Base-by-base conservation (phyloP, 805 yeast genomes). In the Scheffersomyces coipomensis region DNA sequence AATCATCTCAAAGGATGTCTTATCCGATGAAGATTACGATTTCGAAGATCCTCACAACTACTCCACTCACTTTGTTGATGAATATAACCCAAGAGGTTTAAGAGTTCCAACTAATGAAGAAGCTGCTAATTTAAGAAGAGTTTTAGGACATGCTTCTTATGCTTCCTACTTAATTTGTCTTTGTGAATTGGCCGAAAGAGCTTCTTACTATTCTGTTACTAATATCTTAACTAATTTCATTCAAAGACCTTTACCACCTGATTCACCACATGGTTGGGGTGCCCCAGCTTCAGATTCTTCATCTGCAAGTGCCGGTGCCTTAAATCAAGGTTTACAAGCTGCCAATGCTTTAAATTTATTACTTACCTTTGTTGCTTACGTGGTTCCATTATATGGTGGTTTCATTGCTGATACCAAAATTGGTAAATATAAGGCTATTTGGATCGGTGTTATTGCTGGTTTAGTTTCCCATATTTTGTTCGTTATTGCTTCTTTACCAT, bases 181-280 rank as follows among this genome's bases (percentile, higher is more conserved):
- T 59, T 53, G 68, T 31, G 81, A 76, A 48, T 71, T 76, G 47
- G 77, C 79, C 15, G 81, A 76, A 56, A 66, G 81, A 60, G 80
- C 76, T 38, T 73, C 79, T 5, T 76, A 75, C 50, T 76, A 72
- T 46, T 76, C 79, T 18, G 64, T 66, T 8, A 50, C 61, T 29
- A 72, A 71, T 48, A 53, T 71, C 33, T 62, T 75, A 39, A 56
- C 73, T 22, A 76, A 76, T 51, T 75, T 75, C 47, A 66, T 75
- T 40, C 75, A 71, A 58, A 65, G 78, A 58, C 75, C 77, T n/a
- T 56, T 75, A 34, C 80, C 81, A 11, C 54, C 52, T 26, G 73
- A 74, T 33, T 71, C 76, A 13, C 68, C 70, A 19, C 73, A 77
- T 33, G 74, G 75, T 43, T 42, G 42, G 42, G 45, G 45, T 19